Conservation (phyloP, 2,329 filamentous ascomycete genomes). For the Fusarium armeniacum region DNA sequence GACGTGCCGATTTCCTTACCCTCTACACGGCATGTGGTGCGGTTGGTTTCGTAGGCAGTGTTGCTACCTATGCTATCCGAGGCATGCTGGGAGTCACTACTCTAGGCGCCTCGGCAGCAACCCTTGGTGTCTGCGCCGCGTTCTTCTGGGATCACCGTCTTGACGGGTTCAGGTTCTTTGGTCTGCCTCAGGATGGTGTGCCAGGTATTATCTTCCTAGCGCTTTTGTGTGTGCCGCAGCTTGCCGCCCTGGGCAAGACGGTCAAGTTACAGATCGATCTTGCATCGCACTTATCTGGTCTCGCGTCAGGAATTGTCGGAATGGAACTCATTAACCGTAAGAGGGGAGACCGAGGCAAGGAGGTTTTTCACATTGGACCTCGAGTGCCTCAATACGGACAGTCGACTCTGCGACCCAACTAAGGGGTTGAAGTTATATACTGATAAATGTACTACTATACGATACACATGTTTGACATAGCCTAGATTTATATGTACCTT, state of each 20-base stretch:
- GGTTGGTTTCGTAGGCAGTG: slow-evolving; percentile 70
- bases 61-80: slow-evolving; percentile 64
- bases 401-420: slow-evolving; percentile 5
- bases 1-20: slow-evolving; percentile 76
- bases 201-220: slow-evolving; percentile 68
- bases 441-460: slow-evolving; percentile 42
- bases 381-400: slow-evolving; percentile 10
- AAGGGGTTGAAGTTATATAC: slow-evolving; percentile 12
- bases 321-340: slow-evolving; percentile 53
- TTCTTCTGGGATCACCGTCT: slow-evolving; percentile 72
- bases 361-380: slow-evolving; percentile 36
- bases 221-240: slow-evolving; percentile 64
- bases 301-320: slow-evolving; percentile 62
- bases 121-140: slow-evolving; percentile 72
- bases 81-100: slow-evolving; percentile 64
- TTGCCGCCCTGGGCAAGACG: slow-evolving; percentile 62
- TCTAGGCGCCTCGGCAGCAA: slow-evolving; percentile 76
- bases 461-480: slow-evolving; percentile 35
- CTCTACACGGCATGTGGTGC: slow-evolving; percentile 73
- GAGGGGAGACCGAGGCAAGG: slow-evolving; percentile 30
- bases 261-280: slow-evolving; percentile 62
- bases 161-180: slow-evolving; percentile 70
- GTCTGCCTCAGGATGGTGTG: slow-evolving; percentile 69
- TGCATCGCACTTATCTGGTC: slow-evolving; percentile 67
- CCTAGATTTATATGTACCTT: slow-evolving; percentile 41